Percentiles rank a stretch among this genome's conserved stretches.
Evolutionary conservation across 345 rosid genomes (phyloP).

Genomic region (Citrus trifoliata): DNA sequence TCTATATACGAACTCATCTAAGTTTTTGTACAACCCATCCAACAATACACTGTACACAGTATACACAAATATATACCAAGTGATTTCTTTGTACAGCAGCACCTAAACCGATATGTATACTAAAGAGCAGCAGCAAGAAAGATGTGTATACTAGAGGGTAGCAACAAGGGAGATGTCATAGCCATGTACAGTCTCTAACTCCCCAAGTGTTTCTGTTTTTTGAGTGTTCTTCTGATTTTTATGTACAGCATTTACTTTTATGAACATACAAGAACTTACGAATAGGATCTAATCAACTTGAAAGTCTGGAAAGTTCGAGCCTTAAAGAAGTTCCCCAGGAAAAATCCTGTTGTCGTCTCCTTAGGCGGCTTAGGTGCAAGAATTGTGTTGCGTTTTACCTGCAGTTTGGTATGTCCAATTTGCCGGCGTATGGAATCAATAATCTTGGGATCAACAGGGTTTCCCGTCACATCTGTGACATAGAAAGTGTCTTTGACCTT

Average conservation of each 20-base stretch:
- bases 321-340: constrained; percentile 50
- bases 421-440: constrained; percentile 35
- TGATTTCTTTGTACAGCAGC: constrained; percentile 11
- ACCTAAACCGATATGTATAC: background rate
- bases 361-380: constrained; percentile 32
- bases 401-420: constrained; percentile 34
- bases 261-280: constrained; percentile 20
- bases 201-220: constrained; percentile 3
- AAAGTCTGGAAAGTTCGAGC: constrained; percentile 44
- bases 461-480: constrained; percentile 52
- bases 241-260: constrained; percentile 22
- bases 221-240: constrained; percentile 8
- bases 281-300: constrained; percentile 42
- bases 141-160: background rate
- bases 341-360: constrained; percentile 35
- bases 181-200: constrained; percentile 7
- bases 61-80: constrained; percentile 11
- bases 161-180: background rate
- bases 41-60: constrained; percentile 20
- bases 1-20: constrained; percentile 15
- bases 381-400: constrained; percentile 33
- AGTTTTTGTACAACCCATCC: constrained; percentile 20
- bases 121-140: background rate
- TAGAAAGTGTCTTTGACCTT: constrained; percentile 48
- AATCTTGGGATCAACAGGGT: constrained; percentile 44